phyloP scores from a whole-genome alignment of 169 alveolate species.

The Amoebophrya sp. region DNA sequence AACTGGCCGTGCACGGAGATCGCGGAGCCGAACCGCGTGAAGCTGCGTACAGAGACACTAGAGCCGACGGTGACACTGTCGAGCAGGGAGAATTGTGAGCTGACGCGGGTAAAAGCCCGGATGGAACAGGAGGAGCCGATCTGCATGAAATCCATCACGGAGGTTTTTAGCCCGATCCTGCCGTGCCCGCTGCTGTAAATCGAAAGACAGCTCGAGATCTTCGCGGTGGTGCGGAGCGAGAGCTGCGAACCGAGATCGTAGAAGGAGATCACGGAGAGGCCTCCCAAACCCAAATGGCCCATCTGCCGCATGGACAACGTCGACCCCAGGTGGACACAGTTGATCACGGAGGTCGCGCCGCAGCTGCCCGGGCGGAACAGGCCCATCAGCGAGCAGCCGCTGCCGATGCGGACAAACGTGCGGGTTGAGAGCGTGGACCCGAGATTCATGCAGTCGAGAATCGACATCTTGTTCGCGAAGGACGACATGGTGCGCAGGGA shows the following conservation, averaged over 20 bases:
- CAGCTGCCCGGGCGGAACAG: background rate
- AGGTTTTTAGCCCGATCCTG: background rate
- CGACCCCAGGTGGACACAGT: background rate
- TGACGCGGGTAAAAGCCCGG: background rate
- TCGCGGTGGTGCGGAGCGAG: background rate
- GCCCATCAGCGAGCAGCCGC: slow-evolving; percentile 18
- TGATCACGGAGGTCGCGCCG: background rate
- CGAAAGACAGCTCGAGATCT: background rate
- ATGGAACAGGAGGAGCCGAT: background rate
- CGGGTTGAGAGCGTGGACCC: slow-evolving; percentile 2
- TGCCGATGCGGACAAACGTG: background rate
- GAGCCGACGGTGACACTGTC: background rate
- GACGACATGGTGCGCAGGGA: background rate
- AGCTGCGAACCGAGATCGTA: background rate
- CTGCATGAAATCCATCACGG: background rate
- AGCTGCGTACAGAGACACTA: background rate
- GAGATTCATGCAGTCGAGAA: background rate
- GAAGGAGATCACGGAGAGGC: background rate
- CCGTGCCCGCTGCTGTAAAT: background rate
- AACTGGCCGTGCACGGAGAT: slow-evolving; percentile 8
- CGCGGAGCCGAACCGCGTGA: background rate
- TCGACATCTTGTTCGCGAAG: background rate
- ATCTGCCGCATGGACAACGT: background rate
- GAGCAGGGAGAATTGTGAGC: background rate
- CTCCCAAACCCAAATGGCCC: background rate